Base-by-base conservation (phyloP, 306 rosid species). In the Urtica urens region DNA sequence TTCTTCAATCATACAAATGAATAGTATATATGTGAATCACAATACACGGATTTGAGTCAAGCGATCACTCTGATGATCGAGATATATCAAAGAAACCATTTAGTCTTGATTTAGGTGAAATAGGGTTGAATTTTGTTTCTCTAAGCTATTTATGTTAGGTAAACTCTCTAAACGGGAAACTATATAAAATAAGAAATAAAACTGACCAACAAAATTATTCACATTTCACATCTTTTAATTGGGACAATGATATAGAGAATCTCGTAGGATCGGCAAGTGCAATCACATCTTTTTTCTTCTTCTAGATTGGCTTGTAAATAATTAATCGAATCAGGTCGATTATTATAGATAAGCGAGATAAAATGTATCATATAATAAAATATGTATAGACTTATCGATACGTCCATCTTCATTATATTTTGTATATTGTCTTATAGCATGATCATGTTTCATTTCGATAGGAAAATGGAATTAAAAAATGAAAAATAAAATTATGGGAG, bases 261-360 rank as follows among this genome's bases (percentile, higher is more conserved):
- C 63, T 48, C 27, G 34, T 38, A n/a, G 18, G 4, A 29, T 4
- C 23, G 10, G 34, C 12, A 12, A 29, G 12, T 10, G 40, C 58
- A 10, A 31, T 52, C 63, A 43, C 25, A 18, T n/a, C 24, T 42
- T 46, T 46, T 24, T 43, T 42, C 21, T 55, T 14, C 46, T 52
- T 33, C 17, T 21, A 6, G 16, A 24, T 40, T 67, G 55, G 54
- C 65, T 59, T 71, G 69, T 68, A 58, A 60, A 68, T 31, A 68
- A 69, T 64, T 72, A 47, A 46, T 24, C 58, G 64, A 60, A 70
- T n/a, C n/a, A n/a, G n/a, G n/a, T n/a, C n/a, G n/a, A 26, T 41
- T 65, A 11, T 77, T 81, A 74, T 59, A 59, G 70, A 50, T 68
- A 57, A 54, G 78, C 71, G 38, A 52, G 50, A 80, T 59, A 65